Conservation (phyloP, 108 stramenopile genomes). For the Schizochytrium sp. region DNA sequence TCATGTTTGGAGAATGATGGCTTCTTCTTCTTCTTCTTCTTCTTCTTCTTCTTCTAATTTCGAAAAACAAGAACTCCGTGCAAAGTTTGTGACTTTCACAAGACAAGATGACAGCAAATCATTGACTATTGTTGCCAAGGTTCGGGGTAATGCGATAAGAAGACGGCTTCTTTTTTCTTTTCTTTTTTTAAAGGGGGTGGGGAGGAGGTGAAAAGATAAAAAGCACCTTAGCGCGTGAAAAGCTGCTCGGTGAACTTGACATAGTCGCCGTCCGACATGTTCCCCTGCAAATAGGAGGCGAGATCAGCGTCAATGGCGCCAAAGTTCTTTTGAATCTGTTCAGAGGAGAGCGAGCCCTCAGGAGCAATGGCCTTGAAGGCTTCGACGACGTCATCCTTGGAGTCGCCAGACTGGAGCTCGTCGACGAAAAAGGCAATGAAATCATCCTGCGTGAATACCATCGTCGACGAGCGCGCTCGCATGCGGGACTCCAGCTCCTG, state of each 20-base stretch:
- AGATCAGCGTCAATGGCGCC: background rate
- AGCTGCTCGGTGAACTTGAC: background rate
- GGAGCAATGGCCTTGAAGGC: background rate
- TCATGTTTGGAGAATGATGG: no score
- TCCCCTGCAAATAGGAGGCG: background rate
- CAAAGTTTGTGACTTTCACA: no score
- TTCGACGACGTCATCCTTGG: background rate
- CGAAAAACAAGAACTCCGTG: no score
- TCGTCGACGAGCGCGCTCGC: background rate
- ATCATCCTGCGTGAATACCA: background rate
- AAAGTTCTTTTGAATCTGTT: background rate
- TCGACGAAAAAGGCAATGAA: conserved; percentile 7
- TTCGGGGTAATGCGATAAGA: background rate
- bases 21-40: no score
- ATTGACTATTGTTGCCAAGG: background rate
- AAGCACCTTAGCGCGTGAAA: background rate
- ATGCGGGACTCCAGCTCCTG: background rate
- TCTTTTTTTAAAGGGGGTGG: no score
- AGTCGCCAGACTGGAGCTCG: background rate
- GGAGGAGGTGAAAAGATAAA: background rate
- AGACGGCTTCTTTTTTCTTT: no score
- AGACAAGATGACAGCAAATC: no score
- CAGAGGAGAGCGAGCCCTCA: background rate
- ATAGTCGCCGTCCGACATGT: background rate
- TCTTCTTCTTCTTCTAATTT: no score